Evolutionary conservation across 345 rosid genomes (phyloP).

Genomic region (Syzygium jambos): DNA sequence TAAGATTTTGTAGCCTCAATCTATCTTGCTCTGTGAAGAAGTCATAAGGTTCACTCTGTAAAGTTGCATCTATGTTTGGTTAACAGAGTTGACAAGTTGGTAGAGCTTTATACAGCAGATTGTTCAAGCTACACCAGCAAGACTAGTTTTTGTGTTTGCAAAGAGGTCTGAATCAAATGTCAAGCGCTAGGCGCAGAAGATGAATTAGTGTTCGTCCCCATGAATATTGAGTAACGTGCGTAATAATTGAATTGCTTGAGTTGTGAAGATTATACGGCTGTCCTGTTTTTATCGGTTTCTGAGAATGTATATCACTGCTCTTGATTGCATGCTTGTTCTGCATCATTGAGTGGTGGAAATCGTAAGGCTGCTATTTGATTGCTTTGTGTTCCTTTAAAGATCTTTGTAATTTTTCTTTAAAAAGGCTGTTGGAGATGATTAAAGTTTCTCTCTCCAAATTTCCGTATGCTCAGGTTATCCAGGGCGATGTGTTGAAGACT

Average conservation of each 20-base stretch:
- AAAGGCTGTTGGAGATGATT: not conserved
- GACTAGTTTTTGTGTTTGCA: not conserved
- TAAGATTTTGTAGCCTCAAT: not conserved
- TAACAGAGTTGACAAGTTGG: not conserved
- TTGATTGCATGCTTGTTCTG: not conserved
- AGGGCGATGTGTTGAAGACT: conserved; percentile 82
- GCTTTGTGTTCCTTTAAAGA: not conserved
- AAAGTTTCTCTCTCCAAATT: not conserved
- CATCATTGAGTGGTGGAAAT: not conserved
- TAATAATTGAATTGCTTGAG: not conserved
- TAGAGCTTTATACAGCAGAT: not conserved
- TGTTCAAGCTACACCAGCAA: not conserved
- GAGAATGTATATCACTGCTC: not conserved
- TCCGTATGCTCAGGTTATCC: conserved; percentile 51
- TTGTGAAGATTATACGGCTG: not conserved
- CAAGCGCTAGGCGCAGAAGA: not conserved
- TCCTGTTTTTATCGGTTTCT: not conserved
- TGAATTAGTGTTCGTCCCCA: not conserved
- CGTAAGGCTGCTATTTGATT: not conserved
- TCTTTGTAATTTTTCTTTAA: not conserved
- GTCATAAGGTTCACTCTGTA: not conserved
- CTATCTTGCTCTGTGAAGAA: not conserved
- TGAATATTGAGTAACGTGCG: not conserved
- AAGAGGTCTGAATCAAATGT: not conserved
- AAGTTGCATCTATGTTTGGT: too few species aligned